These are phyloP conservation scores for Suillus americanus DNA, from an alignment of 768 basidiomycete species.

Conservation along the genomic window DNA sequence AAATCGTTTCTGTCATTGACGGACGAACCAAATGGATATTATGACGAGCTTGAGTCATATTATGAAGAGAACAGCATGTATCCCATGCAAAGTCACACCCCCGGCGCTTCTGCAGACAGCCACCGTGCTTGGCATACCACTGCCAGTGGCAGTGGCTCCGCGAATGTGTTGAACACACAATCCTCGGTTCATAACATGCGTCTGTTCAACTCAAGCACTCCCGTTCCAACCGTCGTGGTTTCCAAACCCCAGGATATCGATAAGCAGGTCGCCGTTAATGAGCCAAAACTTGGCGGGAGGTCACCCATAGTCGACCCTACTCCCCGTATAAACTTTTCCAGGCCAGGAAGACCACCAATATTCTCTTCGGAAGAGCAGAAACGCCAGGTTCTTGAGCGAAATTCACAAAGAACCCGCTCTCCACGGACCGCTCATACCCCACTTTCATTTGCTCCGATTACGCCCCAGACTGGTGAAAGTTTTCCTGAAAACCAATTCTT, in stretches of 20 bases:
- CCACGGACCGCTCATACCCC: conserved; percentile 21
- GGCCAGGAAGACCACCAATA: conserved; percentile 52
- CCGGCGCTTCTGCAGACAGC: not conserved
- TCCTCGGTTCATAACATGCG: not conserved
- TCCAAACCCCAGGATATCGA: conserved; percentile 41
- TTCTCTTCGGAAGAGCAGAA: conserved; percentile 39
- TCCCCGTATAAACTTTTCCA: conserved; percentile 59
- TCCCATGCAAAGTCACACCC: not conserved
- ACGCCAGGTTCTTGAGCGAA: conserved; percentile 55
- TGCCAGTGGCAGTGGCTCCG: not conserved
- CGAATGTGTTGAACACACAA: not conserved
- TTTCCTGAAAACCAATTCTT: conserved; percentile 7
- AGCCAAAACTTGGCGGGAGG: conserved; percentile 28
- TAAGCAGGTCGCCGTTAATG: not conserved
- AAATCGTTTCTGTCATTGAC: conserved; percentile 28
- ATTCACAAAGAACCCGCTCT: conserved; percentile 41
- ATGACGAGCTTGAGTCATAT: conserved; percentile 44
- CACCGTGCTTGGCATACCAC: not conserved
- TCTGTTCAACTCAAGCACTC: not conserved
- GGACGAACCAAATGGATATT: conserved; percentile 33
- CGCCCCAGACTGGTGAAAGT: conserved; percentile 21
- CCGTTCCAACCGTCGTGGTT: conserved; percentile 54
- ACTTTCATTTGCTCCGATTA: conserved; percentile 14
- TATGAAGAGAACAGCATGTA: conserved; percentile 19
- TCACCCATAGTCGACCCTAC: conserved; percentile 43